These are phyloP conservation scores for Entoloma clypeatum DNA, from an alignment of 1,284 basidiomycete species.

Conservation along the genomic window DNA sequence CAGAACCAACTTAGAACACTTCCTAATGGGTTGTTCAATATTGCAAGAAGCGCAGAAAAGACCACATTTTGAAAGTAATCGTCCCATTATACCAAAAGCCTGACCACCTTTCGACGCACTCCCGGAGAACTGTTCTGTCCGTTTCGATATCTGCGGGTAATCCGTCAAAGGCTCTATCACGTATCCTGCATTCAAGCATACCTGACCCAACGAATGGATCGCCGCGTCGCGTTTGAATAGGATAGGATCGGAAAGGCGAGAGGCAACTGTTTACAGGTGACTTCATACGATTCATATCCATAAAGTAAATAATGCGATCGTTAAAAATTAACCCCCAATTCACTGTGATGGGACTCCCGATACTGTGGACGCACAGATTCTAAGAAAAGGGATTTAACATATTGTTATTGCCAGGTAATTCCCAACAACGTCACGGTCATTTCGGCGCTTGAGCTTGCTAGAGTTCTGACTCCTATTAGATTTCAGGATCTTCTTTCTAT, in stretches of 20 bases:
- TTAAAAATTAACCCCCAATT: too few species aligned
- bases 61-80: slow-evolving; percentile 99
- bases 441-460: too few species aligned
- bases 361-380: too few species aligned
- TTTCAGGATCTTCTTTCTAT: too few species aligned
- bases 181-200: slow-evolving; percentile 96
- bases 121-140: slow-evolving; percentile 77
- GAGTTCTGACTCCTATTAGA: too few species aligned
- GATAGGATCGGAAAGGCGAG: slow-evolving; percentile 84
- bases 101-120: slow-evolving; percentile 87
- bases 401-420: too few species aligned
- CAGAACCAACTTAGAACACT: too few species aligned
- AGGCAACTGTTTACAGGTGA: slow-evolving; percentile 86
- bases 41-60: slow-evolving; percentile 84
- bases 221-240: slow-evolving; percentile 91
- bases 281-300: too few species aligned
- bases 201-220: slow-evolving; percentile 88
- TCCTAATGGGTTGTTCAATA: slow-evolving; percentile 90
- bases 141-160: slow-evolving; percentile 86
- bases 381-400: too few species aligned
- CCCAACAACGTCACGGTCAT: too few species aligned
- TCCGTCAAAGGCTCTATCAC: slow-evolving; percentile 91
- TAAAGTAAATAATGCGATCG: too few species aligned
- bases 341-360: too few species aligned
- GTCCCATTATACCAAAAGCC: slow-evolving; percentile 96